Conservation (phyloP, 352 stramenopile species). For the Phytophthora nicotianae region DNA sequence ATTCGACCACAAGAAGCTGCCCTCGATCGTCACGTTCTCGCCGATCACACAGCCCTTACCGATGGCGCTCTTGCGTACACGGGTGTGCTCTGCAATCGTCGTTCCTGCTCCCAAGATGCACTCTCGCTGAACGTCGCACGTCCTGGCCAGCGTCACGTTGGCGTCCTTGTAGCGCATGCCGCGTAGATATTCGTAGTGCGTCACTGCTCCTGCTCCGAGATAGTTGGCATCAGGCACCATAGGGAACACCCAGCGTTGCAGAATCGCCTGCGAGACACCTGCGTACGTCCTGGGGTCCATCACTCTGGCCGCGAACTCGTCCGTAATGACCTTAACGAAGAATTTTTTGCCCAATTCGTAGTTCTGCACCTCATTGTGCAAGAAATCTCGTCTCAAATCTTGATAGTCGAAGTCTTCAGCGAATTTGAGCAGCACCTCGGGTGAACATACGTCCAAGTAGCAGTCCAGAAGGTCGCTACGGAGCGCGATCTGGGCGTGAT, state of each 20-base stretch:
- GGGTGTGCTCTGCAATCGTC: slow-evolving; percentile 58
- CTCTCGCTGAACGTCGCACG: slow-evolving; percentile 65
- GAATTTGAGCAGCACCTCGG: slow-evolving; percentile 97
- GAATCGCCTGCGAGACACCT: slow-evolving; percentile 92
- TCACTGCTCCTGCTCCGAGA: slow-evolving; percentile 48
- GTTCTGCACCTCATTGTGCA: slow-evolving; percentile 97
- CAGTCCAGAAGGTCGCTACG: slow-evolving; percentile 96
- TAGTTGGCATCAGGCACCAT: slow-evolving; percentile 95
- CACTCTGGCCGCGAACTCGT: slow-evolving; percentile 94
- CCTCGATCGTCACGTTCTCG: slow-evolving; percentile 67
- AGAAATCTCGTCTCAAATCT: slow-evolving; percentile 94
- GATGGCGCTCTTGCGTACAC: slow-evolving; percentile 65
- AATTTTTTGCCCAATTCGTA: slow-evolving; percentile 98
- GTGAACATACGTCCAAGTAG: slow-evolving; percentile 98
- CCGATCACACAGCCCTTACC: slow-evolving; percentile 78
- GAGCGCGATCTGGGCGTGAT: slow-evolving; percentile 90
- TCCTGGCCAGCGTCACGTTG: slow-evolving; percentile 69
- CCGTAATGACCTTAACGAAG: slow-evolving; percentile 92
- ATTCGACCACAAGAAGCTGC: slow-evolving; percentile 86
- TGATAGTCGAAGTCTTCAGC: slow-evolving; percentile 99
- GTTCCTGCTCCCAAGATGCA: slow-evolving; percentile 74
- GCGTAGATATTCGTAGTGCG: slow-evolving; percentile 79
- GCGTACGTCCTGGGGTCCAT: slow-evolving; percentile 95
- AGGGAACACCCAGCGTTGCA: slow-evolving; percentile 96
- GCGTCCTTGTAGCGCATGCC: slow-evolving; percentile 88